Percentiles rank a stretch among this genome's conserved stretches.
Evolutionary conservation across 805 yeast species (phyloP).

Genomic region (Torulaspora indica): DNA sequence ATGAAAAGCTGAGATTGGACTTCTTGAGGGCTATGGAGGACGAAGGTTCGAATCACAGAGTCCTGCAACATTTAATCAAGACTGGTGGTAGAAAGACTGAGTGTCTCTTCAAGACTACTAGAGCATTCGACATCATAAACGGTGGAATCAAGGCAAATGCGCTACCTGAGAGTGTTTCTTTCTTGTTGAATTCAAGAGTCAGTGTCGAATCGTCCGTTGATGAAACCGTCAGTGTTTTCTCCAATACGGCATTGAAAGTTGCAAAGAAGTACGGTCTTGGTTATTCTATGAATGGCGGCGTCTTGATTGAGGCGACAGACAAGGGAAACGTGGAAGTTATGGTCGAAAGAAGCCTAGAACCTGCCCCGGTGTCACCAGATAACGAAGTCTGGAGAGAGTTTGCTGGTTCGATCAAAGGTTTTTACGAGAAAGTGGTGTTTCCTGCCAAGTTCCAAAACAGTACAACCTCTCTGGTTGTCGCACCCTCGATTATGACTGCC

Average conservation of each 20-base stretch:
- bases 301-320: conserved; percentile 17
- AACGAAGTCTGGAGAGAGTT: conserved; percentile 50
- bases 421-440: conserved; percentile 49
- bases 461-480: conserved; percentile 33
- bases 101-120: conserved; percentile 43
- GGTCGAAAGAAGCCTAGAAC: conserved; percentile 37
- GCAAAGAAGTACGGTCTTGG: conserved; percentile 47
- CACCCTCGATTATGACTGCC: conserved; percentile 61
- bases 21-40: conserved; percentile 16
- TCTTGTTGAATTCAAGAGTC: conserved; percentile 55
- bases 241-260: conserved; percentile 35
- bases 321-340: conserved; percentile 44
- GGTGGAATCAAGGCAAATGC: conserved; percentile 70
- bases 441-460: conserved; percentile 18
- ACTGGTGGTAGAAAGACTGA: conserved; percentile 25
- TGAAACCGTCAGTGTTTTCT: conserved; percentile 38
- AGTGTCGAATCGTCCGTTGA: conserved; percentile 44
- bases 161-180: conserved; percentile 52
- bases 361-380: conserved; percentile 52
- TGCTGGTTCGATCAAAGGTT: conserved; percentile 58
- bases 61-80: conserved; percentile 14
- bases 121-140: conserved; percentile 52
- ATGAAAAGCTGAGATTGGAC: conserved; percentile 10
- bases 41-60: conserved; percentile 14
- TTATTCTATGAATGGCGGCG: conserved; percentile 38